These are phyloP conservation scores for Mrakia gelida DNA, from an alignment of 768 basidiomycete genomes.

Conservation along the genomic window DNA sequence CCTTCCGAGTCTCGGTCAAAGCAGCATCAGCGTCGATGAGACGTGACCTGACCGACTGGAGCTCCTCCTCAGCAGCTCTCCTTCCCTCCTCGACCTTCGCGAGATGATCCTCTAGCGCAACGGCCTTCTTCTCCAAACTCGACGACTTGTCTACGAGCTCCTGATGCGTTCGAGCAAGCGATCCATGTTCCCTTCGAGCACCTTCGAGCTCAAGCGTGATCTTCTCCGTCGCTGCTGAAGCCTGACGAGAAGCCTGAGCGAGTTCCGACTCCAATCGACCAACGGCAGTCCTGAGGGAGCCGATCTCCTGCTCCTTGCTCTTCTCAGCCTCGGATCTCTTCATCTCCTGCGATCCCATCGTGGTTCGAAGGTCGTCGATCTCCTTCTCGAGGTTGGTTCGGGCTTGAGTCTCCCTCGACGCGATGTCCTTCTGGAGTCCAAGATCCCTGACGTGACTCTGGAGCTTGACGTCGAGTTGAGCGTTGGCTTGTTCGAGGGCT, in stretches of 20 bases:
- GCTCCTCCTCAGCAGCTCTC: constrained; percentile 62
- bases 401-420: constrained; percentile 36
- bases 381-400: constrained; percentile 64
- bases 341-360: constrained; percentile 80
- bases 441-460: constrained; percentile 52
- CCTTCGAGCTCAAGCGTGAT: constrained; percentile 72
- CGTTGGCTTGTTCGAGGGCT: constrained; percentile 17
- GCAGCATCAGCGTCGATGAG: constrained; percentile 65
- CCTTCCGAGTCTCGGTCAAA: constrained; percentile 54
- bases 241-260: constrained; percentile 57
- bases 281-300: constrained; percentile 62
- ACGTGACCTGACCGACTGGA: constrained; percentile 62
- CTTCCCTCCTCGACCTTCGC: constrained; percentile 60
- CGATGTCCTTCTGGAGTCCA: constrained; percentile 39
- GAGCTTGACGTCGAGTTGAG: constrained; percentile 22
- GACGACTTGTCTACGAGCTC: constrained; percentile 48
- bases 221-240: constrained; percentile 64
- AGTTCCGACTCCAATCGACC: constrained; percentile 63
- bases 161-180: constrained; percentile 58
- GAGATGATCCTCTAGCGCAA: constrained; percentile 52
- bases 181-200: constrained; percentile 56
- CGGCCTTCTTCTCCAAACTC: constrained; percentile 46
- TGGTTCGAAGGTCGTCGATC: constrained; percentile 78
- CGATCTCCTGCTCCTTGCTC: constrained; percentile 79
- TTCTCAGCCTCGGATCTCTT: constrained; percentile 77